Evolutionary conservation across 2,329 filamentous ascomycete genomes (phyloP).

Genomic region (Fusarium sp.): DNA sequence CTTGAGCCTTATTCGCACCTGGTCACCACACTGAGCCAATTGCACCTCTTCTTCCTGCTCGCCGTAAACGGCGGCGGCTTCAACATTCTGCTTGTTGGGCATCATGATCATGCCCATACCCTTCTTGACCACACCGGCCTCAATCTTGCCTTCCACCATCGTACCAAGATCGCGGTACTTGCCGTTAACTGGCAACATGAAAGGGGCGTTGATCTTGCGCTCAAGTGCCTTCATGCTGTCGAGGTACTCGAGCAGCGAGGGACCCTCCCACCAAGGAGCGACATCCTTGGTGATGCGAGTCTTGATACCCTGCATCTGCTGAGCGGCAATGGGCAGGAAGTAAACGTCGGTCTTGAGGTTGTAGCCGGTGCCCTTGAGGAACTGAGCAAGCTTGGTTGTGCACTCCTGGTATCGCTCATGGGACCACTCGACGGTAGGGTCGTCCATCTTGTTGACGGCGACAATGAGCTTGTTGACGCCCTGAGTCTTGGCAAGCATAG

Average conservation of each 20-base stretch:
- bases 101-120: constrained; percentile 88
- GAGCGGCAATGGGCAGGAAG: constrained; percentile 96
- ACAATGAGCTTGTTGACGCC: constrained; percentile 97
- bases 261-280: constrained; percentile 86
- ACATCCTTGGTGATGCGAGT: constrained; percentile 81
- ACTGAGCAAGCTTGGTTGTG: constrained; percentile 84
- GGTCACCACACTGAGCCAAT: constrained; percentile 89
- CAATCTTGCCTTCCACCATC: constrained; percentile 97
- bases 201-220: constrained; percentile 95
- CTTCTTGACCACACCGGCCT: constrained; percentile 94
- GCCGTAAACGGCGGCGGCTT: constrained; percentile 87
- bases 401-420: constrained; percentile 94
- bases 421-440: constrained; percentile 95
- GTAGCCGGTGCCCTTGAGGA: constrained; percentile 93
- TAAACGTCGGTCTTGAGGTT: constrained; percentile 92
- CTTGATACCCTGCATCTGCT: constrained; percentile 88
- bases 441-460: constrained; percentile 99
- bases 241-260: constrained; percentile 94
- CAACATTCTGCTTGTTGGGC: constrained; percentile 87
- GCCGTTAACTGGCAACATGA: constrained; percentile 98
- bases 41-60: constrained; percentile 94
- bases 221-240: constrained; percentile 92
- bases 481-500: constrained; percentile 96
- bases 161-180: constrained; percentile 99
- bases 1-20: constrained; percentile 90